phyloP scores from a whole-genome alignment of 441 rosid genomes.

The Raphanus hybrid region DNA sequence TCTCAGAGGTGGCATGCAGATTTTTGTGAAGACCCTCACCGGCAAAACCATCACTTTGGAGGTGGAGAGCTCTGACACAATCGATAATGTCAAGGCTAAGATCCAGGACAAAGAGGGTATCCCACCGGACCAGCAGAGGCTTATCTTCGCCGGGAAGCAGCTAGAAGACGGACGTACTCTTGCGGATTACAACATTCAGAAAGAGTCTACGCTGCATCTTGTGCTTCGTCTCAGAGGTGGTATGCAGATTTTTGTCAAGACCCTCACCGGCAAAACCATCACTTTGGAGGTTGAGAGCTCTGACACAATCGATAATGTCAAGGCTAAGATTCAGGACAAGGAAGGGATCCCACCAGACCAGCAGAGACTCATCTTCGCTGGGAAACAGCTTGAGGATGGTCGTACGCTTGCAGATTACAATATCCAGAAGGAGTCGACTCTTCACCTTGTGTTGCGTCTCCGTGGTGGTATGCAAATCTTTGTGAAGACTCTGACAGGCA shows the following conservation, averaged over 20 bases:
- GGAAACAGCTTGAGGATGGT: slow-evolving; percentile 45
- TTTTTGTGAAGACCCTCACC: too few species aligned
- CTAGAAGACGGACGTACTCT: too few species aligned
- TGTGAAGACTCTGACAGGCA: too few species aligned
- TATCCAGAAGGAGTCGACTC: slow-evolving; percentile 42
- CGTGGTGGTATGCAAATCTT: too few species aligned
- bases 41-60: too few species aligned
- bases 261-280: slow-evolving; percentile 36
- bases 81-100: too few species aligned
- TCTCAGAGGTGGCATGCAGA: too few species aligned
- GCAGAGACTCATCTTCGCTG: slow-evolving; percentile 45
- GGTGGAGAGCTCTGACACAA: too few species aligned
- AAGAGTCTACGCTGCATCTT: slow-evolving; percentile 33
- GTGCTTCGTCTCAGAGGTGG: slow-evolving; percentile 45
- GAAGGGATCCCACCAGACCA: slow-evolving; percentile 48
- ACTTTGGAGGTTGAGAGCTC: slow-evolving; percentile 45
- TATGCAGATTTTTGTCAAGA: slow-evolving; percentile 45
- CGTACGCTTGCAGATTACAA: slow-evolving; percentile 45
- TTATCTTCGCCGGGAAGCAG: too few species aligned
- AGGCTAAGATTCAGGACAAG: slow-evolving; percentile 43
- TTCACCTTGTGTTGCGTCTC: too few species aligned
- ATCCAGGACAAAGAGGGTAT: too few species aligned
- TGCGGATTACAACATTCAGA: slow-evolving; percentile 16
- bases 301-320: slow-evolving; percentile 40
- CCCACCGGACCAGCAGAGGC: too few species aligned